Conservation (phyloP, 257 asterid species). For the Primulina huaijiensis region DNA sequence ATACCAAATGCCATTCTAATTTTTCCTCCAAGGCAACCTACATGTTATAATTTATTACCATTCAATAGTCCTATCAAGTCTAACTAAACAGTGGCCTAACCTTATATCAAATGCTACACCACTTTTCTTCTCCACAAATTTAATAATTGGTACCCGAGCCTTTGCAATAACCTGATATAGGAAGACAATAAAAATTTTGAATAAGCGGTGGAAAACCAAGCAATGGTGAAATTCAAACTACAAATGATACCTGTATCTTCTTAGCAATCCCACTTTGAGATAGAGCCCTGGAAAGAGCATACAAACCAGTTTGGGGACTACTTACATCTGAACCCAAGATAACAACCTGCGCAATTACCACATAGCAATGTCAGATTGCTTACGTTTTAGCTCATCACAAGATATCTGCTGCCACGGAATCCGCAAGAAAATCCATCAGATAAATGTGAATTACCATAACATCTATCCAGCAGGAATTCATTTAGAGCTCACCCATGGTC, state of each 20-base stretch:
- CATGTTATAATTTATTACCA: not conserved
- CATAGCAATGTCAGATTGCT: conserved; percentile 7
- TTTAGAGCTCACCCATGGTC: no score
- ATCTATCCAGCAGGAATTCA: no score
- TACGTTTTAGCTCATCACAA: not conserved
- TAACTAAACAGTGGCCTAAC: conserved; percentile 33
- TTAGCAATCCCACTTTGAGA: conserved; percentile 85
- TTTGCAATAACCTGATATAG: conserved; percentile 73
- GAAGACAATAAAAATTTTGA: conserved; percentile 9
- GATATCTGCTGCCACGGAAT: conserved; percentile 4
- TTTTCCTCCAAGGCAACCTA: conserved; percentile 7
- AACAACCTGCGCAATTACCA: conserved; percentile 58
- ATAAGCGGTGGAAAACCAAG: conserved; percentile 22
- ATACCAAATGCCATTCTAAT: not conserved
- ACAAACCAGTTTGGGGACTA: conserved; percentile 76
- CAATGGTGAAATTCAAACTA: conserved; percentile 23
- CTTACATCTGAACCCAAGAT: conserved; percentile 68
- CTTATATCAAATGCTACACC: conserved; percentile 82
- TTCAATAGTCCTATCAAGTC: conserved; percentile 1
- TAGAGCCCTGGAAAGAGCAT: conserved; percentile 86
- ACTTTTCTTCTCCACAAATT: conserved; percentile 91
- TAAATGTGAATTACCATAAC: no score
- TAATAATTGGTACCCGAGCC: conserved; percentile 95
- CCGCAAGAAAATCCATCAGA: conserved; percentile 4
- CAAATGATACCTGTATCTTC: conserved; percentile 71